Percentiles rank a stretch among this genome's conserved stretches.
Evolutionary conservation across 148 eudicot genomes (phyloP).

Genomic region (Gaultheria prostrata): DNA sequence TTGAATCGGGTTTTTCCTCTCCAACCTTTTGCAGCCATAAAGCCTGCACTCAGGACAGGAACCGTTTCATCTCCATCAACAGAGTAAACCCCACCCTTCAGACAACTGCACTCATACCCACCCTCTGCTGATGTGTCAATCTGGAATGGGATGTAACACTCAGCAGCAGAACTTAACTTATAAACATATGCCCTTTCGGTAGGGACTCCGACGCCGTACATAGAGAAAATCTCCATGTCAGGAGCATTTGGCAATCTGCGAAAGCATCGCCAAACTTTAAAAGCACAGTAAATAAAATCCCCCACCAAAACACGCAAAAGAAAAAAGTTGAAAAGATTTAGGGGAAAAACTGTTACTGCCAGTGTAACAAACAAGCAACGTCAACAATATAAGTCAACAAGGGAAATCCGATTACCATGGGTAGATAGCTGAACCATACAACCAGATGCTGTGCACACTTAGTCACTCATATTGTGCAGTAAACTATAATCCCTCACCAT

Average conservation of each 20-base stretch:
- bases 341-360: background rate
- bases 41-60: conserved; percentile 85
- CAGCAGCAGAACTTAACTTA: conserved; percentile 51
- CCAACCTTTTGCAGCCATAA: conserved; percentile 85
- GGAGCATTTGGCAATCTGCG: conserved; percentile 84
- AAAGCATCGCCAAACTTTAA: conserved; percentile 9
- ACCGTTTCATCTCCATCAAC: conserved; percentile 91
- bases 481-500: too few relatives aligned
- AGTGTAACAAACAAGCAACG: background rate
- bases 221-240: conserved; percentile 76
- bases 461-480: background rate
- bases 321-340: background rate
- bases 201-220: conserved; percentile 89
- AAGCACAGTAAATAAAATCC: background rate
- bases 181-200: conserved; percentile 88
- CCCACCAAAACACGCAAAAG: background rate
- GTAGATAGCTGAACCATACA: background rate
- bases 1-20: conserved; percentile 81
- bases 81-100: conserved; percentile 71
- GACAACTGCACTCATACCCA: conserved; percentile 42
- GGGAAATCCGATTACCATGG: background rate
- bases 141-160: conserved; percentile 81
- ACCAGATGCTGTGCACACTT: background rate
- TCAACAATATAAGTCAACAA: background rate
- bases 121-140: conserved; percentile 67